A percentile compares a stretch with the other conserved stretches of the same genome.
Evolutionary conservation across 2,329 filamentous ascomycete species (phyloP).

Genomic region (Trichoderma gracile): DNA sequence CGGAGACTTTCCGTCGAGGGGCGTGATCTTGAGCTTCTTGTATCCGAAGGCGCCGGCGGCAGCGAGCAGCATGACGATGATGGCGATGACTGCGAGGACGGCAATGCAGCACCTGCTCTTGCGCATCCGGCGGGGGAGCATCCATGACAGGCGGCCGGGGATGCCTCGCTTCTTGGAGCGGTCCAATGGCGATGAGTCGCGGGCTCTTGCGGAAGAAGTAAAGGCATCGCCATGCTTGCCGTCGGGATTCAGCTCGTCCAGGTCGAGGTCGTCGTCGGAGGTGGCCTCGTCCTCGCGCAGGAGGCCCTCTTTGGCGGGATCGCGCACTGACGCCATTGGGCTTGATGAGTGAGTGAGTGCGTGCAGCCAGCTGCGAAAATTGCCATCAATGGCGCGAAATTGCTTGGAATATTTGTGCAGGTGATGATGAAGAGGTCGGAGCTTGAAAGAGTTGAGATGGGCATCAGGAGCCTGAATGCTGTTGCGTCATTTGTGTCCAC

Average conservation of each 20-base stretch:
- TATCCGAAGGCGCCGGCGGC: slow-evolving; percentile 49
- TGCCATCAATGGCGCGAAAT: not conserved
- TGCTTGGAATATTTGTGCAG: not conserved
- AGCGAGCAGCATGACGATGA: slow-evolving; percentile 37
- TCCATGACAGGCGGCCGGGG: slow-evolving; percentile 10
- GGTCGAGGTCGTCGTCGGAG: slow-evolving; percentile 23
- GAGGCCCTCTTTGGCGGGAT: slow-evolving; percentile 25
- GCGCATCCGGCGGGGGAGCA: slow-evolving; percentile 22
- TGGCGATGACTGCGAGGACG: not conserved
- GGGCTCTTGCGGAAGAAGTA: not conserved
- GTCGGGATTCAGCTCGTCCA: slow-evolving; percentile 21
- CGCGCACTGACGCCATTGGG: slow-evolving; percentile 8
- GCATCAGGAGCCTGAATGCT: not conserved
- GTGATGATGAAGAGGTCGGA: not conserved
- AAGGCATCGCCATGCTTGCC: not conserved
- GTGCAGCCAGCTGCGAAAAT: not conserved
- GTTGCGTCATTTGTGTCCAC: slow-evolving; percentile 15
- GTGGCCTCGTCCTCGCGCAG: not conserved
- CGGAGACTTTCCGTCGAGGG: slow-evolving; percentile 58
- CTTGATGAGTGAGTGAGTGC: not conserved
- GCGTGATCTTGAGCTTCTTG: slow-evolving; percentile 50
- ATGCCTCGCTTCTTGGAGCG: not conserved
- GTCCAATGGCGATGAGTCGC: not conserved
- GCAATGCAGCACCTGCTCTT: slow-evolving; percentile 20
- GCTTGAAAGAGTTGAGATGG: not conserved